Conservation (phyloP, 2,329 filamentous ascomycete genomes). For the Davidsoniella eucalypti region DNA sequence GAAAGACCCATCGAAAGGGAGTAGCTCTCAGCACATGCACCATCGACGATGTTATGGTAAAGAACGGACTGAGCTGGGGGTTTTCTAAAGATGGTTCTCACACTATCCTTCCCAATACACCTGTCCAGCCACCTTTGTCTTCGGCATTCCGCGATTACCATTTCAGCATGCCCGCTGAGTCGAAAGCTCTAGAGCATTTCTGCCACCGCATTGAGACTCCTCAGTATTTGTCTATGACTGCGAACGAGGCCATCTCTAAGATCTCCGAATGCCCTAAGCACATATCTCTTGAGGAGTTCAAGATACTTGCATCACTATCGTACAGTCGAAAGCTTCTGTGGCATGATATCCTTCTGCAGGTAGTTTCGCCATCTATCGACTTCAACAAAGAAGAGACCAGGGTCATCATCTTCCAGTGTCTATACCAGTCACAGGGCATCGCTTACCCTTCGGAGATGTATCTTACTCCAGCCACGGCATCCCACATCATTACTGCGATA, state of each 20-base stretch:
- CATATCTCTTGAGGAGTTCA: slow-evolving; percentile 37
- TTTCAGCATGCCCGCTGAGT: slow-evolving; percentile 23
- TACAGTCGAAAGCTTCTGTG: slow-evolving; percentile 34
- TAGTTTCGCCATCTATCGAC: slow-evolving; percentile 30
- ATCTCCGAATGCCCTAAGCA: slow-evolving; percentile 30
- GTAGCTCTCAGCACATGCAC: slow-evolving; percentile 16
- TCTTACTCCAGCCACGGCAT: slow-evolving; percentile 21
- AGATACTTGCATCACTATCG: slow-evolving; percentile 31
- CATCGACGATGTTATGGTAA: slow-evolving; percentile 25
- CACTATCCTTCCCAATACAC: slow-evolving; percentile 9
- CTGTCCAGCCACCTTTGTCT: slow-evolving; percentile 6
- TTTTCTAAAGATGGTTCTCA: slow-evolving; percentile 21
- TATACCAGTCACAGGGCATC: slow-evolving; percentile 29
- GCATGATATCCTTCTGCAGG: slow-evolving; percentile 36
- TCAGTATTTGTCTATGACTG: slow-evolving; percentile 11
- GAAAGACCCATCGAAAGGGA: slow-evolving; percentile 20
- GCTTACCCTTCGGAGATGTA: not conserved
- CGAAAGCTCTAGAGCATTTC: slow-evolving; percentile 23
- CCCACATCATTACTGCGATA: slow-evolving; percentile 19
- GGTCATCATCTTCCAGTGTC: slow-evolving; percentile 31
- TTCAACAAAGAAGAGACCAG: slow-evolving; percentile 32
- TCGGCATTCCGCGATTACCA: slow-evolving; percentile 20
- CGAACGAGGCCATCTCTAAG: slow-evolving; percentile 36
- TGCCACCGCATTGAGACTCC: slow-evolving; percentile 20
- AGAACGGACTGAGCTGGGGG: slow-evolving; percentile 27